These are phyloP conservation scores for Helianthus tuberosus DNA, from an alignment of 129 eudicot species.

Conservation along the genomic window DNA sequence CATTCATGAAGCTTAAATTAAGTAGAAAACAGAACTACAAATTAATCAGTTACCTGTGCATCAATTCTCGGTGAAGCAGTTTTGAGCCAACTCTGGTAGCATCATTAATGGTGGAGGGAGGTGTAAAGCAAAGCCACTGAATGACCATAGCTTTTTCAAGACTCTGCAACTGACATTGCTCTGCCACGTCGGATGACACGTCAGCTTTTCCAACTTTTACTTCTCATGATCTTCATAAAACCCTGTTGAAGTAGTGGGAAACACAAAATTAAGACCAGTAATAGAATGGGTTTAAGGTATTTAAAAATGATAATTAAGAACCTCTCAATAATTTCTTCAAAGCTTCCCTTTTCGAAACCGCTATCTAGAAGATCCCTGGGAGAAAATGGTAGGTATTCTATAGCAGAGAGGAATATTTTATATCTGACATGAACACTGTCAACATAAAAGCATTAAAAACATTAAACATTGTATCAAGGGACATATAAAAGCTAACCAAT, in stretches of 20 bases:
- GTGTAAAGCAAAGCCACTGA: slow-evolving; percentile 98
- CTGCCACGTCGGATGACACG: slow-evolving; percentile 66
- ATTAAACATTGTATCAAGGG: slow-evolving; percentile 4
- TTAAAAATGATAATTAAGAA: slow-evolving; percentile 16
- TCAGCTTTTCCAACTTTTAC: slow-evolving; percentile 56
- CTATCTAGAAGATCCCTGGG: slow-evolving; percentile 69
- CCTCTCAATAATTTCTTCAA: slow-evolving; percentile 97
- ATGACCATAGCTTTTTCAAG: slow-evolving; percentile 88
- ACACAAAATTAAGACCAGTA: slow-evolving; percentile 11
- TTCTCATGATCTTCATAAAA: slow-evolving; percentile 88
- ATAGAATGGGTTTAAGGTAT: slow-evolving; percentile 2
- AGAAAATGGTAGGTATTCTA: slow-evolving; percentile 84
- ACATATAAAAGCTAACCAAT: not conserved
- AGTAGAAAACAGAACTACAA: not conserved
- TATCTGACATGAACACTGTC: slow-evolving; percentile 82
- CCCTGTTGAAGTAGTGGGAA: slow-evolving; percentile 43
- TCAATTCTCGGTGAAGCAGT: slow-evolving; percentile 76
- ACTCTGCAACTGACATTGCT: slow-evolving; percentile 75
- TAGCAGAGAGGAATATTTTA: slow-evolving; percentile 86
- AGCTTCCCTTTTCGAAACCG: slow-evolving; percentile 81
- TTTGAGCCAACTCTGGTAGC: slow-evolving; percentile 53
- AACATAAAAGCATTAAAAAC: slow-evolving; percentile 22
- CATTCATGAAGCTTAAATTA: slow-evolving; percentile 11
- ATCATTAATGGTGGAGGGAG: slow-evolving; percentile 85
- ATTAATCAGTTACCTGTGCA: slow-evolving; percentile 61